A percentile compares a stretch with the other conserved stretches of the same genome.
Conservation (phyloP, 306 rosid genomes). For the Canavalia ensiformis region DNA sequence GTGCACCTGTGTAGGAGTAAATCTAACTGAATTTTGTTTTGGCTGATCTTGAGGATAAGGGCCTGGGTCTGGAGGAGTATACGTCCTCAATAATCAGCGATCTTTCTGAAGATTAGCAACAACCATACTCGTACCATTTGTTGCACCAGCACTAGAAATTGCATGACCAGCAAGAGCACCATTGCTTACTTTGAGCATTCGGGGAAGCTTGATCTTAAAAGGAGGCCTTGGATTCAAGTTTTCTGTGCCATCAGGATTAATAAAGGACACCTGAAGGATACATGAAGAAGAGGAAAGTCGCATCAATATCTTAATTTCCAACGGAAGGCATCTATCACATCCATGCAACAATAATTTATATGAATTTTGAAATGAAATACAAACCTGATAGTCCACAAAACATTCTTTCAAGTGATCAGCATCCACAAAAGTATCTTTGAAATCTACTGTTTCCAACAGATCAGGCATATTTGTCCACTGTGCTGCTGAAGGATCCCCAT, state of each 20-base stretch:
- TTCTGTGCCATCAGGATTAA: constrained; percentile 67
- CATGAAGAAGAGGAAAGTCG: constrained; percentile 36
- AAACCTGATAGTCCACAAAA: constrained; percentile 83
- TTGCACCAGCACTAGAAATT: constrained; percentile 56
- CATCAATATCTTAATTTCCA: constrained; percentile 25
- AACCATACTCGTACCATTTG: constrained; percentile 50
- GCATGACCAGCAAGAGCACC: constrained; percentile 64
- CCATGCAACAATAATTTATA: constrained; percentile 21
- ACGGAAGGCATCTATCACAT: constrained; percentile 33
- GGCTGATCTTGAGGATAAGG: constrained; percentile 99
- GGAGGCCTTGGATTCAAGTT: constrained; percentile 79
- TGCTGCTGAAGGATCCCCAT: constrained; percentile 97
- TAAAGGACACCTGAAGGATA: constrained; percentile 73
- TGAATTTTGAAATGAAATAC: constrained; percentile 41
- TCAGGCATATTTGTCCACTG: constrained; percentile 99
- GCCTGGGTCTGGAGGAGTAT: constrained; percentile 94
- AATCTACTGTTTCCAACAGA: constrained; percentile 87
- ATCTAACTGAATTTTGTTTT: constrained; percentile 90
- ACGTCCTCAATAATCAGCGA: constrained; percentile 77
- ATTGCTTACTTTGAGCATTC: constrained; percentile 63
- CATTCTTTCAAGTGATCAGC: constrained; percentile 82
- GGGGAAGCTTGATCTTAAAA: constrained; percentile 84
- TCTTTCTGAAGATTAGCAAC: constrained; percentile 69
- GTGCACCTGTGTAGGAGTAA: constrained; percentile 92
- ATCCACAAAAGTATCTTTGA: constrained; percentile 93